These are phyloP conservation scores for Didymella lethalis DNA, from an alignment of 2,329 filamentous ascomycete genomes.

Conservation along the genomic window DNA sequence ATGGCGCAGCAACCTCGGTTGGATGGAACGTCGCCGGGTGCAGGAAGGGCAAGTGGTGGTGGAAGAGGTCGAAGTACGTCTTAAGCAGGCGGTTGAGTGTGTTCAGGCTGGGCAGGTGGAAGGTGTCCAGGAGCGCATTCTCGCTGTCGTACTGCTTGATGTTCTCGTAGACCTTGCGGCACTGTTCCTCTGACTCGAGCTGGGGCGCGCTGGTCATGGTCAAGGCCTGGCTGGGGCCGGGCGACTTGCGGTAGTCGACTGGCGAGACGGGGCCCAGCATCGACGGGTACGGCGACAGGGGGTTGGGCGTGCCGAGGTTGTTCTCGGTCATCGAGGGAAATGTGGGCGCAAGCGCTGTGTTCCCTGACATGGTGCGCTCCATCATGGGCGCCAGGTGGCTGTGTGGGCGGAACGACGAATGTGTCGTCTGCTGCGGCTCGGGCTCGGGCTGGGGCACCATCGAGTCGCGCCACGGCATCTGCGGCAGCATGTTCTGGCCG, in stretches of 20 bases:
- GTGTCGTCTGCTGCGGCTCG: conserved; percentile 75
- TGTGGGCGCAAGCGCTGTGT: conserved; percentile 69
- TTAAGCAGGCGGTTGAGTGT: conserved; percentile 91
- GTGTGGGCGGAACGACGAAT: conserved; percentile 66
- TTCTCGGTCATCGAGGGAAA: conserved; percentile 75
- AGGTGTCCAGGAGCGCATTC: conserved; percentile 83
- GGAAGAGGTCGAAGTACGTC: conserved; percentile 96
- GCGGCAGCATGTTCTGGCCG: conserved; percentile 80
- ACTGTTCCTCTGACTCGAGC: conserved; percentile 82
- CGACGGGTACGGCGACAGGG: conserved; percentile 74
- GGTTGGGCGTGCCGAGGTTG: conserved; percentile 74
- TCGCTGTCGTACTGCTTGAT: conserved; percentile 83
- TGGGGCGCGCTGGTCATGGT: conserved; percentile 78
- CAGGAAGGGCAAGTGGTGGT: conserved; percentile 94
- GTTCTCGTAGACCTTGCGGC: conserved; percentile 83
- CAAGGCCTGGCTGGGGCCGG: conserved; percentile 70
- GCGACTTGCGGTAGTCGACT: conserved; percentile 73
- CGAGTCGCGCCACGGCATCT: conserved; percentile 91
- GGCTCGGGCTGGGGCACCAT: conserved; percentile 80
- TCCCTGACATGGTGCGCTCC: conserved; percentile 67
- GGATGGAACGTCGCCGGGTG: conserved; percentile 91
- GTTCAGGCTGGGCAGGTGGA: conserved; percentile 81
- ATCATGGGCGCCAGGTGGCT: conserved; percentile 71
- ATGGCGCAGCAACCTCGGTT: conserved; percentile 77
- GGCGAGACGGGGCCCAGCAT: conserved; percentile 73